Percentiles rank a stretch among this genome's conserved stretches.
Conservation (phyloP, 2,329 filamentous ascomycete genomes). For the Cordyceps militaris region DNA sequence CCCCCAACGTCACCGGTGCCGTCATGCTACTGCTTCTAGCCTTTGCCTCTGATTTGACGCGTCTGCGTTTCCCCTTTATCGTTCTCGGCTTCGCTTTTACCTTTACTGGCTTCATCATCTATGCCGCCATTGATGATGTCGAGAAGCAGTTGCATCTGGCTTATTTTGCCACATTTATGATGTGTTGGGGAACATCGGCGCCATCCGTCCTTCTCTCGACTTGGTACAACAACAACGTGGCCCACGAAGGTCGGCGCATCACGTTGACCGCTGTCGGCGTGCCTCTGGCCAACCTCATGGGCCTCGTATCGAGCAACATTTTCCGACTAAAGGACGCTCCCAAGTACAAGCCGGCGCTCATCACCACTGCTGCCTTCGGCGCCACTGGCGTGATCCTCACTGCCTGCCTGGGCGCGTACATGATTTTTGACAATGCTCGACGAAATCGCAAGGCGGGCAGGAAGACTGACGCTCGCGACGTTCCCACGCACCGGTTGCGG, state of each 20-base stretch:
- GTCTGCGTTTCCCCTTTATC: conserved; percentile 68
- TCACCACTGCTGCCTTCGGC: conserved; percentile 59
- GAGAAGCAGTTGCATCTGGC: conserved; percentile 54
- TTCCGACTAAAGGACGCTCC: conserved; percentile 59
- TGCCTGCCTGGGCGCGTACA: conserved; percentile 48
- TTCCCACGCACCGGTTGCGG: conserved; percentile 42
- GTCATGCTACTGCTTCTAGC: conserved; percentile 65
- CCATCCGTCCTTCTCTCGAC: conserved; percentile 62
- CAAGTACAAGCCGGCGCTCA: conserved; percentile 58
- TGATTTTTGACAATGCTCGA: conserved; percentile 49
- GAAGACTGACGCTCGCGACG: conserved; percentile 36
- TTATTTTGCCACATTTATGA: conserved; percentile 74
- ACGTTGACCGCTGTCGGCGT: conserved; percentile 66
- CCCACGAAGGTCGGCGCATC: conserved; percentile 65
- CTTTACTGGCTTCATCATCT: conserved; percentile 73
- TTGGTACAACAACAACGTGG: conserved; percentile 76
- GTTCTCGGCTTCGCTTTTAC: conserved; percentile 66
- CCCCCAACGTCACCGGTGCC: conserved; percentile 69
- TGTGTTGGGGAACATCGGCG: conserved; percentile 72
- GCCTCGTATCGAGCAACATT: conserved; percentile 61
- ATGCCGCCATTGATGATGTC: conserved; percentile 61
- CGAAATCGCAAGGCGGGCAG: conserved; percentile 47
- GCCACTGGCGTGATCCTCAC: conserved; percentile 51
- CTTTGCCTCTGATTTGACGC: conserved; percentile 59
- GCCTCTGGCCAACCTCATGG: conserved; percentile 71